Evolutionary conservation across 2,329 filamentous ascomycete genomes (phyloP).

Genomic region (Drechslerella coelobrocha): DNA sequence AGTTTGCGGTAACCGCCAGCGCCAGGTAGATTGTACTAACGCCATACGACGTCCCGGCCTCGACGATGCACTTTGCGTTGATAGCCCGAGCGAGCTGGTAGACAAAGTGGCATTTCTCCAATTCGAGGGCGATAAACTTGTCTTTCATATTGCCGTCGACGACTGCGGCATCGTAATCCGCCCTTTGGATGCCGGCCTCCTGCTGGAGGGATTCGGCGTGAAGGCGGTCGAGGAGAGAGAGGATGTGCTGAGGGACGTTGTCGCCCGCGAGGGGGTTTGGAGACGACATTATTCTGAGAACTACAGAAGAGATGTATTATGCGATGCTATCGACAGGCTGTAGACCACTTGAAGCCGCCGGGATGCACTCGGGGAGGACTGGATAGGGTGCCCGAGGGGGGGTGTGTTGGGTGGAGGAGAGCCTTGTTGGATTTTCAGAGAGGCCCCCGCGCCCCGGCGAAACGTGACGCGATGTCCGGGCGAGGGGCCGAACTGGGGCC

Average conservation of each 20-base stretch:
- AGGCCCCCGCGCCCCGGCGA: conserved; percentile 12
- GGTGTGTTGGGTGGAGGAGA: not conserved
- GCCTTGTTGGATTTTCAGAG: conserved; percentile 7
- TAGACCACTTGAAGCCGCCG: not conserved
- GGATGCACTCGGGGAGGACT: not conserved
- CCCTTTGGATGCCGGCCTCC: conserved; percentile 54
- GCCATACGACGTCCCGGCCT: conserved; percentile 69
- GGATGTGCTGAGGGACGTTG: conserved; percentile 55
- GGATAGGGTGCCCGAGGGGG: not conserved
- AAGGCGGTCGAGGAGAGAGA: conserved; percentile 57
- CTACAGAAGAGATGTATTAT: not conserved
- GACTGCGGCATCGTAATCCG: conserved; percentile 52
- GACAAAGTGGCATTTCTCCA: conserved; percentile 66
- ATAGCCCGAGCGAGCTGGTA: conserved; percentile 64
- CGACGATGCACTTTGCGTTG: conserved; percentile 64
- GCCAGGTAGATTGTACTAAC: conserved; percentile 70
- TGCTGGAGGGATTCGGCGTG: conserved; percentile 57
- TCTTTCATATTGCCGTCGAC: conserved; percentile 62
- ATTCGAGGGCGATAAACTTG: conserved; percentile 68
- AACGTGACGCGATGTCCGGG: conserved; percentile 27
- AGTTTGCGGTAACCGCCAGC: conserved; percentile 65
- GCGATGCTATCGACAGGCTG: conserved; percentile 19
- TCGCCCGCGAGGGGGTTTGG: conserved; percentile 54
- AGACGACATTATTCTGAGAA: conserved; percentile 34
- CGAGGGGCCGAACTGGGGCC: conserved; percentile 37